phyloP scores from a whole-genome alignment of 1,139 yeast species.

The Zygotorulaspora mrakii region DNA sequence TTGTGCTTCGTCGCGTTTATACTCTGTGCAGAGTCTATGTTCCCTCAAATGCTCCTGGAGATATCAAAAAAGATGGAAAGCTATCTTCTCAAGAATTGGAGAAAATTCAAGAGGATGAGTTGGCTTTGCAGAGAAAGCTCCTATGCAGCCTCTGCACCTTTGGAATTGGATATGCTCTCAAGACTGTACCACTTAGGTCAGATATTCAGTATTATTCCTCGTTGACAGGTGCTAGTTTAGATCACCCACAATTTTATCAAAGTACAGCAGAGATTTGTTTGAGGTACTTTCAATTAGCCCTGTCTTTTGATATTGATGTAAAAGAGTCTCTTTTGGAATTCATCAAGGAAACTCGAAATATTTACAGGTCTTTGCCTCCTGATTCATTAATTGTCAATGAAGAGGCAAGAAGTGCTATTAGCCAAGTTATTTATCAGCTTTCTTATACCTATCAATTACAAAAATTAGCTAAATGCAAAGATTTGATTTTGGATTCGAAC shows the following conservation, averaged over 20 bases:
- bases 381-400: constrained; percentile 30
- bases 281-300: constrained; percentile 24
- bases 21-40: constrained; percentile 66
- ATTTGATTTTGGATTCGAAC: constrained; percentile 33
- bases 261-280: constrained; percentile 32
- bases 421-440: constrained; percentile 39
- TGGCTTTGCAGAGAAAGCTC: constrained; percentile 44
- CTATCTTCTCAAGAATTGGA: constrained; percentile 41
- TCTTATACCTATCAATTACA: constrained; percentile 39
- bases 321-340: constrained; percentile 40
- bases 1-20: constrained; percentile 61
- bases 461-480: constrained; percentile 27
- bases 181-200: constrained; percentile 18
- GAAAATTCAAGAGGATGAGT: constrained; percentile 46
- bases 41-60: constrained; percentile 42
- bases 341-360: constrained; percentile 25
- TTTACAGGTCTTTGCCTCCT: constrained; percentile 32
- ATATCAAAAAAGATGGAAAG: constrained; percentile 18
- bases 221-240: constrained; percentile 11
- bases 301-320: constrained; percentile 52
- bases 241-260: constrained; percentile 12
- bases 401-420: constrained; percentile 32
- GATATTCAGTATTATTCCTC: constrained; percentile 20
- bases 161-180: constrained; percentile 43
- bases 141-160: constrained; percentile 46